Evolutionary conservation across 306 rosid species (phyloP).

Genomic region (Morella rubra): DNA sequence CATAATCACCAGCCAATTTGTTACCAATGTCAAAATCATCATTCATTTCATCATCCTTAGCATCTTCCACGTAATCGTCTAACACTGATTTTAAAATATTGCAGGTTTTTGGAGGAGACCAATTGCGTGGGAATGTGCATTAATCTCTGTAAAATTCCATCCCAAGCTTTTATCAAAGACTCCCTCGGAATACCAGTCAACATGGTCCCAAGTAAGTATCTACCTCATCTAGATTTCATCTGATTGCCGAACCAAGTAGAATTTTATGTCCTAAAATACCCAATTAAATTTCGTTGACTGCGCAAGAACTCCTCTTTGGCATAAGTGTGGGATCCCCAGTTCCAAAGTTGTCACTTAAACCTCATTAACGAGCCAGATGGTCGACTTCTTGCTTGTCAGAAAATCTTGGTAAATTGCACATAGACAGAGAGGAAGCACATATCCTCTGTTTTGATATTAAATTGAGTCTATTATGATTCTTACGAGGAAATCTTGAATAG

Average conservation of each 20-base stretch:
- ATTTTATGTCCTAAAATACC: background rate
- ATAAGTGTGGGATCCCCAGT: no score
- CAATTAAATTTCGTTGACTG: no score
- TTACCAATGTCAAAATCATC: constrained; percentile 42
- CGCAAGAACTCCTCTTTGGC: no score
- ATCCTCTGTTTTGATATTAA: no score
- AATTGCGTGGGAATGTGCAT: constrained; percentile 88
- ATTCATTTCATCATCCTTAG: constrained; percentile 13
- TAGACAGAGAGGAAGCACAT: background rate
- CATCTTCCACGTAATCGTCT: constrained; percentile 15
- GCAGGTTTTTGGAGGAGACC: constrained; percentile 81
- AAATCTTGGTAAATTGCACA: background rate
- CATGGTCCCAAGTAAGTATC: constrained; percentile 90
- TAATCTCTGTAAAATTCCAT: constrained; percentile 85
- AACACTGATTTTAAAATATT: constrained; percentile 1
- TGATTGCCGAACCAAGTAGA: background rate
- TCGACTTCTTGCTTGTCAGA: background rate
- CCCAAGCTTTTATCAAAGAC: constrained; percentile 74
- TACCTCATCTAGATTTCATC: constrained; percentile 5
- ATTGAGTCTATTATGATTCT: background rate
- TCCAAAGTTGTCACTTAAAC: no score
- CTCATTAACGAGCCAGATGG: background rate
- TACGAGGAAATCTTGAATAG: constrained; percentile 10
- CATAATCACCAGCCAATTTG: constrained; percentile 33
- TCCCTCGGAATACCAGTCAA: constrained; percentile 72